Percentiles rank a stretch among this genome's conserved stretches.
Evolutionary conservation across 352 stramenopile genomes (phyloP).

Genomic region (Globisporangium barbulae): DNA sequence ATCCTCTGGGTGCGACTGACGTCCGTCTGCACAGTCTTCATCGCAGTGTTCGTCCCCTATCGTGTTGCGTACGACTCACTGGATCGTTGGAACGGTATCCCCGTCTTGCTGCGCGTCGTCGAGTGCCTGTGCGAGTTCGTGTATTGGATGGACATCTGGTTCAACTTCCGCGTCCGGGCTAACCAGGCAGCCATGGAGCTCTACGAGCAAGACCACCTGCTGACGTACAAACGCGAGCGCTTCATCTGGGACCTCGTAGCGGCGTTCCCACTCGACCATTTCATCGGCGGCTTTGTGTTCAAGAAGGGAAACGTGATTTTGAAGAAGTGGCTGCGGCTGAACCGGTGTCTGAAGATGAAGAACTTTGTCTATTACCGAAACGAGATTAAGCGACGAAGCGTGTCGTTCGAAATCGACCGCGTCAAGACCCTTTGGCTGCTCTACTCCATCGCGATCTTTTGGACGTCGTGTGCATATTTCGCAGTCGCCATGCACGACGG

Average conservation of each 20-base stretch:
- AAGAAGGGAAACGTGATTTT: neutral
- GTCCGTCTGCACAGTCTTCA: slow-evolving; percentile 42
- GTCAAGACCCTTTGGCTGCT: slow-evolving; percentile 54
- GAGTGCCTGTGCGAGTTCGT: slow-evolving; percentile 44
- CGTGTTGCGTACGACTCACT: slow-evolving; percentile 54
- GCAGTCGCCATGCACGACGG: slow-evolving; percentile 51
- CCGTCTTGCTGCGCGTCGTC: slow-evolving; percentile 26
- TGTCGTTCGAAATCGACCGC: slow-evolving; percentile 54
- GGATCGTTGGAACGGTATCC: slow-evolving; percentile 37
- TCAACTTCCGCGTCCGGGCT: slow-evolving; percentile 49
- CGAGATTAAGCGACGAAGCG: slow-evolving; percentile 58
- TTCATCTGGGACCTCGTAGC: slow-evolving; percentile 37
- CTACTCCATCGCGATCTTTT: slow-evolving; percentile 60
- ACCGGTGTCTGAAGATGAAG: slow-evolving; percentile 49
- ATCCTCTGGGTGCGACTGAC: slow-evolving; percentile 51
- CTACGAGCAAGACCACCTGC: slow-evolving; percentile 55
- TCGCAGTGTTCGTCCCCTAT: slow-evolving; percentile 46
- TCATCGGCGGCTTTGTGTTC: slow-evolving; percentile 23
- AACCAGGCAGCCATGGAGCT: slow-evolving; percentile 56
- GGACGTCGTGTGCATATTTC: slow-evolving; percentile 62
- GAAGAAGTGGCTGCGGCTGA: slow-evolving; percentile 43
- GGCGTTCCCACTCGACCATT: slow-evolving; percentile 51
- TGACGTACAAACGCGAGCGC: slow-evolving; percentile 51
- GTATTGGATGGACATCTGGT: slow-evolving; percentile 56
- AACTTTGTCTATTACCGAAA: slow-evolving; percentile 58